Evolutionary conservation across 2,329 filamentous ascomycete genomes (phyloP).

Genomic region (Aspergillus sp.): DNA sequence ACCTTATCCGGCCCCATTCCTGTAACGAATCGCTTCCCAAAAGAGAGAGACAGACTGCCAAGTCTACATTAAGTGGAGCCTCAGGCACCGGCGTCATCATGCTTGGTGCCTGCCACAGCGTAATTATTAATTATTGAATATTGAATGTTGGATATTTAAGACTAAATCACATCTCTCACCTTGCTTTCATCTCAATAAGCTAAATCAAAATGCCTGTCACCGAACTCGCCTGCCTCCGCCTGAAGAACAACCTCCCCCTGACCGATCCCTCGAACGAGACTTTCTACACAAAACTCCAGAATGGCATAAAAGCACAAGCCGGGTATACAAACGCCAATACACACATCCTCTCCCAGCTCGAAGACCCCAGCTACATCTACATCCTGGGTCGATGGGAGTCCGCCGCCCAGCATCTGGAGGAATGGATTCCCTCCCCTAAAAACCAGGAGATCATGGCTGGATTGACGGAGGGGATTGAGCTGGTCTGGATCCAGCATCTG

Average conservation of each 20-base stretch:
- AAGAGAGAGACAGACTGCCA: no score
- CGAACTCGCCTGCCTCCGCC: constrained; percentile 1
- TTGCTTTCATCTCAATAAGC: no score
- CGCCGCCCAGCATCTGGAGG: constrained; percentile 40
- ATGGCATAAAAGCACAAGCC: background rate
- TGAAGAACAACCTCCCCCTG: background rate
- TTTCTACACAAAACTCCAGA: background rate
- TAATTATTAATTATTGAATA: no score
- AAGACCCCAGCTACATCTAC: constrained; percentile 45
- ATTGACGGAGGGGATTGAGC: constrained; percentile 38
- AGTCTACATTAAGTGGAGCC: no score
- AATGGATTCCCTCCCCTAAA: constrained; percentile 43
- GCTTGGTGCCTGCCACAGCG: background rate
- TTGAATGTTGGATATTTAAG: no score
- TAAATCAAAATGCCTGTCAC: background rate
- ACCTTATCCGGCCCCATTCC: no score
- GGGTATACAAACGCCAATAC: background rate
- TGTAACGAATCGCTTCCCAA: no score
- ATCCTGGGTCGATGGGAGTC: constrained; percentile 50
- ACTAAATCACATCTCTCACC: no score
- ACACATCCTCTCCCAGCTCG: constrained; percentile 34
- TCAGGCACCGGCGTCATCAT: no score
- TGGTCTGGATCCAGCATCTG: constrained; percentile 46
- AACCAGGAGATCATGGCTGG: constrained; percentile 43
- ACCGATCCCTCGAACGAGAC: background rate